These are phyloP conservation scores for Exophiala viscosa DNA, from an alignment of 2,329 filamentous ascomycete species.

Conservation along the genomic window DNA sequence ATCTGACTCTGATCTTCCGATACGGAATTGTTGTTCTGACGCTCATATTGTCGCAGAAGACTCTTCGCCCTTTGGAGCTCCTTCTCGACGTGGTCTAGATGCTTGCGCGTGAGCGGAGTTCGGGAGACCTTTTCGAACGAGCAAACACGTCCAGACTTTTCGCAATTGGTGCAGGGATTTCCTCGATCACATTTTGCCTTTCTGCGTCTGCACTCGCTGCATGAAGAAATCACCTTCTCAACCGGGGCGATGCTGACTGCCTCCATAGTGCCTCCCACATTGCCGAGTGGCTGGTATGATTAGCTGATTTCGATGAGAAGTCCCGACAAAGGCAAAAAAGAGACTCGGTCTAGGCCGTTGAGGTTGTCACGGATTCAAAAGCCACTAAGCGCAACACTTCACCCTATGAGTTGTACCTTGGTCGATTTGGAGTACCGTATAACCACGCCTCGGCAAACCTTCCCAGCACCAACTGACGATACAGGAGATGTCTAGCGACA, in stretches of 20 bases:
- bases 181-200: conserved; percentile 8
- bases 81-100: conserved; percentile 45
- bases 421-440: too few species aligned
- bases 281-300: too few species aligned
- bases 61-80: conserved; percentile 35
- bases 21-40: background rate
- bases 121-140: conserved; percentile 49
- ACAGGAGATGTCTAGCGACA: too few species aligned
- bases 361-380: too few species aligned
- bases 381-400: too few species aligned
- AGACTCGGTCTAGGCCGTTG: too few species aligned
- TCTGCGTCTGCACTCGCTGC: conserved; percentile 4
- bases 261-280: background rate
- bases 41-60: conserved; percentile 3
- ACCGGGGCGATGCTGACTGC: background rate
- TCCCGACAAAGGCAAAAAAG: too few species aligned
- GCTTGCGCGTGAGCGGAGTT: conserved; percentile 48
- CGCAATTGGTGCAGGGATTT: conserved; percentile 31
- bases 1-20: background rate
- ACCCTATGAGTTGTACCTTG: too few species aligned
- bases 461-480: too few species aligned
- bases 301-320: too few species aligned
- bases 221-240: background rate
- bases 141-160: conserved; percentile 45
- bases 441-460: too few species aligned